A percentile compares a stretch with the other conserved stretches of the same genome.
Evolutionary conservation across 352 stramenopile species (phyloP).

Genomic region (Saprolegnia parasitica): DNA sequence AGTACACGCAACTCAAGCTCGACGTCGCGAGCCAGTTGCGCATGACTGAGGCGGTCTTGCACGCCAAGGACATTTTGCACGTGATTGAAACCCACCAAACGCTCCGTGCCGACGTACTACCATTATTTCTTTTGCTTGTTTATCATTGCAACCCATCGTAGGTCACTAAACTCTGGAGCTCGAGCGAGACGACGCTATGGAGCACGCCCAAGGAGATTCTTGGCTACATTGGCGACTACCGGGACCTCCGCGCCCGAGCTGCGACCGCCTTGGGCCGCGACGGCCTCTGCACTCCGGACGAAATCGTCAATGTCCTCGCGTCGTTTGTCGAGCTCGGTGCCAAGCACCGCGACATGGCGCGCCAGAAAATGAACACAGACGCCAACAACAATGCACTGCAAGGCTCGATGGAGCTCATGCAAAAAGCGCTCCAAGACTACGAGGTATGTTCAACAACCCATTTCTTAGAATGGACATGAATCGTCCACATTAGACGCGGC

Average conservation of each 20-base stretch:
- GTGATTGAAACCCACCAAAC: constrained; percentile 19
- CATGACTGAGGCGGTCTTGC: neutral
- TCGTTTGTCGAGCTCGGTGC: constrained; percentile 13
- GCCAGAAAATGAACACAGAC: constrained; percentile 23
- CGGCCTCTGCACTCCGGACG: constrained; percentile 4
- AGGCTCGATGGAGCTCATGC: constrained; percentile 12
- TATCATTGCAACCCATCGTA: neutral
- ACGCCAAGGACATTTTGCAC: constrained; percentile 6
- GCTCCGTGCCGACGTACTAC: constrained; percentile 11
- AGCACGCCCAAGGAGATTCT: constrained; percentile 24
- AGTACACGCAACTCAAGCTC: neutral
- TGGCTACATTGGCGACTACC: constrained; percentile 11
- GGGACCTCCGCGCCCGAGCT: neutral
- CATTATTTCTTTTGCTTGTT: neutral
- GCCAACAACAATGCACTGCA: constrained; percentile 28
- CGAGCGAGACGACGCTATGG: neutral
- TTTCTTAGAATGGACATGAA: neutral
- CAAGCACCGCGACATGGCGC: constrained; percentile 27
- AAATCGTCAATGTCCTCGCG: constrained; percentile 16
- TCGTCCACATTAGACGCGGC: constrained; percentile 3
- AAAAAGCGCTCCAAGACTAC: constrained; percentile 14
- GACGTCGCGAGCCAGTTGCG: constrained; percentile 1
- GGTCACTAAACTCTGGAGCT: neutral
- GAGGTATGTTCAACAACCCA: constrained; percentile 2
- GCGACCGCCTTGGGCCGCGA: constrained; percentile 9